Conservation (phyloP, 345 rosid species). For the Melastoma malabathricum region DNA sequence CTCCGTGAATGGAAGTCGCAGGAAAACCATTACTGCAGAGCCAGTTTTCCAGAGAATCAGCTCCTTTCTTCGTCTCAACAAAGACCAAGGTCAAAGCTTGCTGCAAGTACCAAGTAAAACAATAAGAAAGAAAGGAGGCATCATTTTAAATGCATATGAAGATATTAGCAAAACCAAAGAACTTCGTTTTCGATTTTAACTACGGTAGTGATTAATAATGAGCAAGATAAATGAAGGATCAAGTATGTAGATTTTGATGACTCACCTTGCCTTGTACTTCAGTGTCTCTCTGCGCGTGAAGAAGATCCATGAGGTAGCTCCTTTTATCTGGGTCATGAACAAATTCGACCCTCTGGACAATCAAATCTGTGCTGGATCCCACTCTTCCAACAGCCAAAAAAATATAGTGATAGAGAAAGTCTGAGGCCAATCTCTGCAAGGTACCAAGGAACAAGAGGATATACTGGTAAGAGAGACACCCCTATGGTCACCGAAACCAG, state of each 20-base stretch:
- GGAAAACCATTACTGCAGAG: conserved; percentile 75
- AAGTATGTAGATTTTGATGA: neutral
- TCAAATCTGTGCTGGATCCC: conserved; percentile 97
- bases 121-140: neutral
- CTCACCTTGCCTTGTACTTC: conserved; percentile 71
- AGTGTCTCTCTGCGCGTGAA: conserved; percentile 84
- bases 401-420: conserved; percentile 61
- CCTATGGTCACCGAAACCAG: too few species aligned
- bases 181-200: neutral
- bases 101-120: conserved; percentile 29
- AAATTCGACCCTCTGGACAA: conserved; percentile 90
- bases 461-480: neutral
- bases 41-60: conserved; percentile 93
- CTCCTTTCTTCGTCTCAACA: conserved; percentile 97
- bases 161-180: neutral
- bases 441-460: neutral
- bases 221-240: neutral
- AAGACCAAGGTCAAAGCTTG: conserved; percentile 91
- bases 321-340: conserved; percentile 93
- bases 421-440: conserved; percentile 95
- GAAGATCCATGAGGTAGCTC: conserved; percentile 99
- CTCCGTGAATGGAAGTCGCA: conserved; percentile 93
- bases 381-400: conserved; percentile 98
- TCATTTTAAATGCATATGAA: neutral
- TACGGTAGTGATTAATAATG: too few species aligned